These are phyloP conservation scores for Phaffomyces opuntiae DNA, from an alignment of 805 yeast species.

Conservation along the genomic window DNA sequence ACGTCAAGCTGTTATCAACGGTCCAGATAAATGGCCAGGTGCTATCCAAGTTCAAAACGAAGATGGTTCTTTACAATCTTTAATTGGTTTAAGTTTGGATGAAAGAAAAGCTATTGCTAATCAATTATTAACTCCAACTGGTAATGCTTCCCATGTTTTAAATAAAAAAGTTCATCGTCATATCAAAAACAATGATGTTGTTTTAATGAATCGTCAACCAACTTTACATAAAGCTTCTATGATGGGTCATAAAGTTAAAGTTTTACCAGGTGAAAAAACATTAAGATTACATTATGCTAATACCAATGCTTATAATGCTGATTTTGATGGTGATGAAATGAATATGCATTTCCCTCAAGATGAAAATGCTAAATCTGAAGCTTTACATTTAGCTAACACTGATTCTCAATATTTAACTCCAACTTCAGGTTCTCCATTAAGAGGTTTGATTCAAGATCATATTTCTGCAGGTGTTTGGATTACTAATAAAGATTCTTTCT, in stretches of 20 bases:
- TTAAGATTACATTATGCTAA: slow-evolving; percentile 95
- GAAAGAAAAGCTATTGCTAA: slow-evolving; percentile 94
- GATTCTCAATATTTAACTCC: slow-evolving; percentile 98
- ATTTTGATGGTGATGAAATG: slow-evolving; percentile 99
- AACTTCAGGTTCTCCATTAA: slow-evolving; percentile 94
- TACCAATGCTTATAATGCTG: slow-evolving; percentile 98
- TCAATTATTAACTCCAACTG: slow-evolving; percentile 83
- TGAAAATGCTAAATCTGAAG: slow-evolving; percentile 96
- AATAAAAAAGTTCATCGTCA: slow-evolving; percentile 95
- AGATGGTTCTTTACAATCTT: slow-evolving; percentile 77
- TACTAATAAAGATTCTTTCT: slow-evolving; percentile 86
- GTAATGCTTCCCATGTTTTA: slow-evolving; percentile 46
- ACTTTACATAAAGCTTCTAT: slow-evolving; percentile 98
- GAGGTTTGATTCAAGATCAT: slow-evolving; percentile 99
- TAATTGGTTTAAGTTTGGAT: slow-evolving; percentile 84
- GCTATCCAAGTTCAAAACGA: slow-evolving; percentile 94
- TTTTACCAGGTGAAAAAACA: slow-evolving; percentile 95
- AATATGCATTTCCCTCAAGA: slow-evolving; percentile 99
- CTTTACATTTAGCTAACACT: slow-evolving; percentile 89
- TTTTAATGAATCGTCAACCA: slow-evolving; percentile 98
- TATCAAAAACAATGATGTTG: slow-evolving; percentile 90
- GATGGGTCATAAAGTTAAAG: slow-evolving; percentile 99
- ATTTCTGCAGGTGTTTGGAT: slow-evolving; percentile 99
- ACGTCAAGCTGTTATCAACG: slow-evolving; percentile 92
- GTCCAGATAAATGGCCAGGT: slow-evolving; percentile 99